phyloP scores from a whole-genome alignment of 768 basidiomycete genomes.

The button mushroom (Agaricus bisporus) region DNA sequence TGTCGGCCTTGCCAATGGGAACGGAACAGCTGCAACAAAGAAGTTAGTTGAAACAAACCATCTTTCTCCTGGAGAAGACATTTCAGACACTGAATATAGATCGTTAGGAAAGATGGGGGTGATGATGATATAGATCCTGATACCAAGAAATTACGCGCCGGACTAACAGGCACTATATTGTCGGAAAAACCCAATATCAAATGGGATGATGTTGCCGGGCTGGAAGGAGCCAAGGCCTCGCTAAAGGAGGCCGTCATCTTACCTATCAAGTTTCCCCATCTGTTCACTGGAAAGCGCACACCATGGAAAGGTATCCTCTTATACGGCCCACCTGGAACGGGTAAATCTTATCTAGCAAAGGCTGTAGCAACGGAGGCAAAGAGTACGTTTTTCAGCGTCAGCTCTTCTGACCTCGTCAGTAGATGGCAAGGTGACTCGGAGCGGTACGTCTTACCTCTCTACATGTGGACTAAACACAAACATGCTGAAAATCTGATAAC shows the following conservation, averaged over 20 bases:
- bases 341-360: conserved; percentile 95
- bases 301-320: conserved; percentile 95
- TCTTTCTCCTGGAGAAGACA: neutral
- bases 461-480: neutral
- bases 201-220: conserved; percentile 98
- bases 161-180: conserved; percentile 81
- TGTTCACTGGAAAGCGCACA: conserved; percentile 97
- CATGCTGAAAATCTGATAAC: neutral
- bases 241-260: conserved; percentile 98
- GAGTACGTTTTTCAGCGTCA: conserved; percentile 97
- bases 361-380: conserved; percentile 99
- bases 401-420: conserved; percentile 91
- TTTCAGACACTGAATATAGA: conserved; percentile 1
- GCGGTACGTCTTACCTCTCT: conserved; percentile 48
- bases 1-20: conserved; percentile 40
- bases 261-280: conserved; percentile 98
- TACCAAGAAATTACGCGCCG: conserved; percentile 92
- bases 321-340: conserved; percentile 97
- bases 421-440: conserved; percentile 99
- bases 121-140: conserved; percentile 87
- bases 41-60: conserved; percentile 27
- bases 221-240: conserved; percentile 92
- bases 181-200: conserved; percentile 92
- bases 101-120: conserved; percentile 33
- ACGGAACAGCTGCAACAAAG: conserved; percentile 36